phyloP scores from a whole-genome alignment of 2,329 filamentous ascomycete genomes.

The Geosmithia flava region DNA sequence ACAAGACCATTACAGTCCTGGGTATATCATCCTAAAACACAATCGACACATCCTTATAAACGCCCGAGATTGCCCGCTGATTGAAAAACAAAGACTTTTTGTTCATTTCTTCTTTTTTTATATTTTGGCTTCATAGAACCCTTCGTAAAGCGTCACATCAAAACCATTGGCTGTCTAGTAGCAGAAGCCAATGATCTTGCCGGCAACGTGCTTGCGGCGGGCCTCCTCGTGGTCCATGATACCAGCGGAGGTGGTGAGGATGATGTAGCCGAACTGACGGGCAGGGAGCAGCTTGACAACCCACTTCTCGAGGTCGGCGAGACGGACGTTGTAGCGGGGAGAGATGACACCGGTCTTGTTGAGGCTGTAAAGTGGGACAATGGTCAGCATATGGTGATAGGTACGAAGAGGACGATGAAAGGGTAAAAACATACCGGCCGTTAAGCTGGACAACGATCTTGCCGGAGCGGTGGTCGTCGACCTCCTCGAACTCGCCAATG shows the following conservation, averaged over 20 bases:
- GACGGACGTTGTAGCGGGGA: conserved; percentile 98
- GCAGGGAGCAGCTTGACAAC: conserved; percentile 97
- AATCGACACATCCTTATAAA: conserved; percentile 1
- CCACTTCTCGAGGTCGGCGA: conserved; percentile 98
- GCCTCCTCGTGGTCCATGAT: conserved; percentile 99
- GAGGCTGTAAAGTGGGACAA: conserved; percentile 28
- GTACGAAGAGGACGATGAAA: neutral
- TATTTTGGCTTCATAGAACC: neutral
- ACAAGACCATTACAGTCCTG: neutral
- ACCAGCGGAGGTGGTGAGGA: conserved; percentile 96
- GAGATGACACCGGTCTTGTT: conserved; percentile 99
- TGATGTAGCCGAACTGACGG: conserved; percentile 99
- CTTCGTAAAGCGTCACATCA: neutral
- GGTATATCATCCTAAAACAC: conserved; percentile 1
- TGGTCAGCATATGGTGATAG: too few relatives aligned
- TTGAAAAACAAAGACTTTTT: neutral
- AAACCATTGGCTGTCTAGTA: conserved; percentile 48
- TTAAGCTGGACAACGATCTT: conserved; percentile 99
- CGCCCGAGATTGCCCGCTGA: conserved; percentile 4
- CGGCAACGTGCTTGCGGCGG: conserved; percentile 94
- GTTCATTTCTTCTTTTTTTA: conserved; percentile 4
- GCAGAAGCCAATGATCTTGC: conserved; percentile 99
- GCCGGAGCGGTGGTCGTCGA: conserved; percentile 98
- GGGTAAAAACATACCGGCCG: conserved; percentile 44
- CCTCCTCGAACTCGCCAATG: conserved; percentile 99